phyloP scores from a whole-genome alignment of 1,284 basidiomycete genomes.

The Irpex sp. region DNA sequence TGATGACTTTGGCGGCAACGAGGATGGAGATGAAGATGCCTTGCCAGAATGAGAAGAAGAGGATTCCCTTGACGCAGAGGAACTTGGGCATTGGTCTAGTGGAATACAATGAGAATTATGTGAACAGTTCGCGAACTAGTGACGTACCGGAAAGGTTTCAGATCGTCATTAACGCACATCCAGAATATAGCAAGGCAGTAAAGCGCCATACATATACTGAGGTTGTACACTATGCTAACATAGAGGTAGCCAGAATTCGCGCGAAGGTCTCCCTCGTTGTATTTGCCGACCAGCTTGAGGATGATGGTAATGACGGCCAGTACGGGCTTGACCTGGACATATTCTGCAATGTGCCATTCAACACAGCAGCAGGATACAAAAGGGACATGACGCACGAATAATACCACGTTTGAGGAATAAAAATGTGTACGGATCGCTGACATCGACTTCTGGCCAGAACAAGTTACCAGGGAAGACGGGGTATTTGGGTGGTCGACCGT shows the following conservation, averaged over 20 bases:
- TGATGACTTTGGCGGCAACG: constrained; percentile 78
- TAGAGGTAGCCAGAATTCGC: constrained; percentile 89
- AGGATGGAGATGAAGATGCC: constrained; percentile 82
- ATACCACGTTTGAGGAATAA: constrained; percentile 93
- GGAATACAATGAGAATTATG: background rate
- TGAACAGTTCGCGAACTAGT: constrained; percentile 1
- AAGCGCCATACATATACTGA: constrained; percentile 67
- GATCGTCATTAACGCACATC: constrained; percentile 82
- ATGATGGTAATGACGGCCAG: constrained; percentile 82
- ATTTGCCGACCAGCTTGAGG: constrained; percentile 83
- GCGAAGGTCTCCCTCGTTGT: constrained; percentile 85
- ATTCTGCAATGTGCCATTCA: constrained; percentile 54
- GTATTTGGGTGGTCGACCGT: constrained; percentile 82
- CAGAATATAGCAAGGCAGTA: constrained; percentile 95
- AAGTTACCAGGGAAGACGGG: constrained; percentile 84
- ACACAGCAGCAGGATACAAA: background rate
- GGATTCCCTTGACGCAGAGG: constrained; percentile 94
- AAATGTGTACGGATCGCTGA: constrained; percentile 91
- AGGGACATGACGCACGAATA: constrained; percentile 58
- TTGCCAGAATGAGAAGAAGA: constrained; percentile 99
- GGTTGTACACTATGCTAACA: constrained; percentile 78
- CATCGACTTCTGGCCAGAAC: constrained; percentile 76
- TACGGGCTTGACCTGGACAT: constrained; percentile 94
- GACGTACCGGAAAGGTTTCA: constrained; percentile 79
- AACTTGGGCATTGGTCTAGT: constrained; percentile 84